Evolutionary conservation across 2,329 filamentous ascomycete species (phyloP).

Genomic region (Leptosphaerulina australis): DNA sequence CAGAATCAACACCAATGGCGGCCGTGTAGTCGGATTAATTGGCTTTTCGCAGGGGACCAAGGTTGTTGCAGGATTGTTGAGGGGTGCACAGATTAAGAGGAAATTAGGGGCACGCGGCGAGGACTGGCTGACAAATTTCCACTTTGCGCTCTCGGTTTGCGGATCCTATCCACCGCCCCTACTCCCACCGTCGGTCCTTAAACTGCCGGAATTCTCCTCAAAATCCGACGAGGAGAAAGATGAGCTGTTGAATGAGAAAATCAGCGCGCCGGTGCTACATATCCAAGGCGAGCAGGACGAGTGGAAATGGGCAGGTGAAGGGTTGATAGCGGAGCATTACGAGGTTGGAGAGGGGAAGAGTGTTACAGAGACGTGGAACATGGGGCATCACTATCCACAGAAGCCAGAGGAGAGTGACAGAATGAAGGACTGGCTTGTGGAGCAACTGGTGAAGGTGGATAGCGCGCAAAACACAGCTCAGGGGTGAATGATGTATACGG

Average conservation of each 20-base stretch:
- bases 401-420: constrained; percentile 38
- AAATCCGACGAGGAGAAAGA: constrained; percentile 17
- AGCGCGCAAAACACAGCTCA: no score
- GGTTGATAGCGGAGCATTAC: constrained; percentile 38
- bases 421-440: constrained; percentile 36
- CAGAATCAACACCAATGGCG: constrained; percentile 20
- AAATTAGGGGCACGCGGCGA: constrained; percentile 16
- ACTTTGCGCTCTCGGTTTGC: constrained; percentile 36
- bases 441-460: constrained; percentile 8
- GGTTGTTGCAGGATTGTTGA: constrained; percentile 42
- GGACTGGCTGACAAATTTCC: constrained; percentile 24
- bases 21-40: constrained; percentile 37
- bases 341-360: constrained; percentile 34
- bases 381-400: constrained; percentile 48
- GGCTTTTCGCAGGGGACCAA: constrained; percentile 46
- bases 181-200: constrained; percentile 22
- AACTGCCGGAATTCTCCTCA: constrained; percentile 4
- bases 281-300: constrained; percentile 43
- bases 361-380: constrained; percentile 35
- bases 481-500: no score
- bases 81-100: constrained; percentile 27
- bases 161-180: constrained; percentile 40
- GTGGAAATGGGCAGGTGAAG: constrained; percentile 42
- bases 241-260: constrained; percentile 23
- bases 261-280: constrained; percentile 41